Base-by-base conservation (phyloP, 306 rosid species). In the Cicer pinnatifidum region DNA sequence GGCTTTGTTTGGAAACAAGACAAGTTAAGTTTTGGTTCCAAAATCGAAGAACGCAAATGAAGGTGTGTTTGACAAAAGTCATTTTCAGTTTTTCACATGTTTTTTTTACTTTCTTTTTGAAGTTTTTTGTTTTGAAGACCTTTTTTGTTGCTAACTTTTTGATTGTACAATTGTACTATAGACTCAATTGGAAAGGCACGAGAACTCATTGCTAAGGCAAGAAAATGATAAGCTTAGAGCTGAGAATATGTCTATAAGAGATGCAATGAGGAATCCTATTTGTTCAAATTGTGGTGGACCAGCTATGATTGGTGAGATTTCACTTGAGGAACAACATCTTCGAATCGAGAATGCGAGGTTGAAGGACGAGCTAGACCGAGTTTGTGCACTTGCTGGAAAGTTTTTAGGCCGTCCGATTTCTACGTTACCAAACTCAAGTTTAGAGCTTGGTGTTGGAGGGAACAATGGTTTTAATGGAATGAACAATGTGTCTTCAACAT, bases 1-100 rank as follows among this genome's bases (percentile, higher is more conserved):
- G 96, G 78, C 90, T 94, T 44, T 72, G 78, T 70, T 84, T 94
- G 78, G 98, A 94, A 84, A 94, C 96, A 0, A 84, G 96, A 50
- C 98, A 94, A 57, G 98, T 94, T 40, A 94, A 94, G 74, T 94
- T 94, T 80, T 94, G 98, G 98, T 94, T 94, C 88, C 98, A 94
- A 85, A 94, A 94, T 87, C 86, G 98, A 59, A 88, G 98, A 62
- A 94, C 98, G 61, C 98, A 94, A 61, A 91, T 94, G 98, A 94
- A 94, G 95, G 98, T 93, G 71, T 19, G 51, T 46, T 44, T 11
- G 41, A 16, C 3, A 17, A 16, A 20, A 64, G 80, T 67, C 12
- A 33, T 71, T 76, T 67, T 52, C 72, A 46, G 9, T 33, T 71
- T 78, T 61, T 51, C 69, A 52, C 52, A 19, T 56, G 48, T 7